Evolutionary conservation across 116 monocot species (phyloP).

Genomic region (Dioscorea cayenensis): DNA sequence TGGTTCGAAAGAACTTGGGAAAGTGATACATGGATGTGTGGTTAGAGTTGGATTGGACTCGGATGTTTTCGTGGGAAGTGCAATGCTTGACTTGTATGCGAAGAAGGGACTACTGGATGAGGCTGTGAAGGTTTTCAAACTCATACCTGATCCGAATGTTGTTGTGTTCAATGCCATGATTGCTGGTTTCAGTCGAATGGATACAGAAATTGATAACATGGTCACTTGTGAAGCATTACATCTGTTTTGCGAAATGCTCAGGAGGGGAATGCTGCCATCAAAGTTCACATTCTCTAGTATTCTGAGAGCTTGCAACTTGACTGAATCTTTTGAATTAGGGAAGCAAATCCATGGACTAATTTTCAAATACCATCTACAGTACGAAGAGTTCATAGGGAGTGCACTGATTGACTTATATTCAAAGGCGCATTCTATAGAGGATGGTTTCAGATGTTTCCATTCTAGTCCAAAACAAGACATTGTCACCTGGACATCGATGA

Average conservation of each 20-base stretch:
- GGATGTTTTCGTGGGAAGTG: conserved; percentile 10
- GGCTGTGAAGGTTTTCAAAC: conserved; percentile 14
- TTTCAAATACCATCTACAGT: conserved; percentile 10
- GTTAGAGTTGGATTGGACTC: conserved; percentile 5
- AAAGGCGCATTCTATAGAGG: conserved; percentile 1
- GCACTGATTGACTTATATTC: conserved; percentile 16
- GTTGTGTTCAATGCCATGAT: conserved; percentile 27
- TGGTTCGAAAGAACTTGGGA: conserved; percentile 5
- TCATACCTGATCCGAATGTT: conserved; percentile 18
- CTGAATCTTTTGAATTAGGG: conserved; percentile 10
- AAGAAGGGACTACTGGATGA: conserved; percentile 13
- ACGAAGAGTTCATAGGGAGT: conserved; percentile 21
- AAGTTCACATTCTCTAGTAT: conserved; percentile 24
- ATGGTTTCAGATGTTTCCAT: conserved; percentile 7
- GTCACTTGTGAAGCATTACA: conserved; percentile 2
- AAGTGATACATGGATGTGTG: conserved; percentile 1
- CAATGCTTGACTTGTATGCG: conserved; percentile 24
- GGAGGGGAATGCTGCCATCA: conserved; percentile 14
- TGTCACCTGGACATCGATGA: conserved; percentile 17
- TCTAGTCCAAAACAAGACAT: conserved; percentile 7
- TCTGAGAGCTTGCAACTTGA: conserved; percentile 12
- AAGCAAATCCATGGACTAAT: conserved; percentile 13
- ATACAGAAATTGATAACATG: background rate
- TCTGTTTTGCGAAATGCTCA: conserved; percentile 18
- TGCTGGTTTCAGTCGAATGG: conserved; percentile 11